Conservation (phyloP, 257 asterid genomes). For the Capsicum baccatum region DNA sequence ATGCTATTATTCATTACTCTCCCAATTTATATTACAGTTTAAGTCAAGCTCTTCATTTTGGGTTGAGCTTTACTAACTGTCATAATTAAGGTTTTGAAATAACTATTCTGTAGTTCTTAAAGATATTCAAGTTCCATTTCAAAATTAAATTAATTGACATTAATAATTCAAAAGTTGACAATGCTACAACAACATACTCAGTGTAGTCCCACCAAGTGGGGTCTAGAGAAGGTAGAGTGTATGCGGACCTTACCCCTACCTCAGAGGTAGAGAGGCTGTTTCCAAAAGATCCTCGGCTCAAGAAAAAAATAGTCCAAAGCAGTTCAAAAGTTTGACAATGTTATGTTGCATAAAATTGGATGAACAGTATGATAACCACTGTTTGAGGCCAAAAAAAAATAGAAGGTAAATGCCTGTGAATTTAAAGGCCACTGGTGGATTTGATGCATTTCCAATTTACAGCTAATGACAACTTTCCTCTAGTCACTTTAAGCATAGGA, state of each 20-base stretch:
- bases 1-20: not conserved
- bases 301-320: too few species aligned
- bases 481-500: not conserved
- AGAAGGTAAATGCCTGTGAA: not conserved
- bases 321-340: not conserved
- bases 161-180: not conserved
- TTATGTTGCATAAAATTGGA: not conserved
- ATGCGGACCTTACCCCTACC: too few species aligned
- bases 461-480: not conserved
- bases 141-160: not conserved
- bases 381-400: not conserved
- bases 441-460: not conserved
- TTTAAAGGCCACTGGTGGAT: not conserved
- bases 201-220: too few species aligned
- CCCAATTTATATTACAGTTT: not conserved
- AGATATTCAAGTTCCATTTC: not conserved
- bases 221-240: too few species aligned
- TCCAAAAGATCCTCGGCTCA: too few species aligned
- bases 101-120: not conserved
- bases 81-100: constrained; percentile 6
- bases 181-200: too few species aligned
- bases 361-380: not conserved
- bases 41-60: not conserved
- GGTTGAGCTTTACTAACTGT: not conserved
- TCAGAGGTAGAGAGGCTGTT: too few species aligned